A percentile compares a stretch with the other conserved stretches of the same genome.
Conservation (phyloP, 2,329 filamentous ascomycete genomes). For the Stagonosporopsis tanaceti region DNA sequence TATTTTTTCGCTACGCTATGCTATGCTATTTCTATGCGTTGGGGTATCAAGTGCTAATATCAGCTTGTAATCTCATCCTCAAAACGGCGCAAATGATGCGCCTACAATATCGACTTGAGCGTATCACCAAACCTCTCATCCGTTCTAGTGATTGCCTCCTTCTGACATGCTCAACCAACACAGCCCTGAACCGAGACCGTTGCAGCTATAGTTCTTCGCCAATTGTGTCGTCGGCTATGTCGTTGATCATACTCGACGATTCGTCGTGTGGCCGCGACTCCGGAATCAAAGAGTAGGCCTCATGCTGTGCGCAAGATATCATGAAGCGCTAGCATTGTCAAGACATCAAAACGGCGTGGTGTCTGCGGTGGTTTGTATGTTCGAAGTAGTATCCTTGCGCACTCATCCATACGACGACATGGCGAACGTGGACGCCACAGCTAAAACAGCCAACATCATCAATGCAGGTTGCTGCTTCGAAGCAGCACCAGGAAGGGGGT, state of each 20-base stretch:
- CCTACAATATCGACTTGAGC: background rate
- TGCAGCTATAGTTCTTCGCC: background rate
- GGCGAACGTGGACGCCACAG: conserved; percentile 13
- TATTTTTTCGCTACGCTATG: background rate
- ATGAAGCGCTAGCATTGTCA: background rate
- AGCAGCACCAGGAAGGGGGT: conserved; percentile 32
- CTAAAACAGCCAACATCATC: conserved; percentile 12
- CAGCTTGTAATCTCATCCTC: background rate
- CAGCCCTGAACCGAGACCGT: background rate
- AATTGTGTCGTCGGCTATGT: background rate
- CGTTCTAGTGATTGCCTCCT: background rate
- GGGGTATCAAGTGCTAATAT: background rate
- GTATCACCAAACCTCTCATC: background rate
- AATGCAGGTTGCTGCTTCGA: conserved; percentile 13
- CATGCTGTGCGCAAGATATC: background rate
- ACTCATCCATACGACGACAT: conserved; percentile 28
- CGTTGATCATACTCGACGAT: background rate
- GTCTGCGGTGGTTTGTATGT: background rate
- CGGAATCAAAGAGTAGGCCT: background rate
- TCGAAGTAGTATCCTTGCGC: background rate
- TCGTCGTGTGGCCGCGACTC: background rate
- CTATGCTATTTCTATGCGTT: background rate
- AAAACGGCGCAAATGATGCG: background rate
- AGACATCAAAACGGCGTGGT: background rate
- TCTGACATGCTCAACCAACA: background rate